A percentile compares a stretch with the other conserved stretches of the same genome.
These are phyloP conservation scores for Euryodendron excelsum DNA, from an alignment of 148 eudicot genomes.

Conservation along the genomic window DNA sequence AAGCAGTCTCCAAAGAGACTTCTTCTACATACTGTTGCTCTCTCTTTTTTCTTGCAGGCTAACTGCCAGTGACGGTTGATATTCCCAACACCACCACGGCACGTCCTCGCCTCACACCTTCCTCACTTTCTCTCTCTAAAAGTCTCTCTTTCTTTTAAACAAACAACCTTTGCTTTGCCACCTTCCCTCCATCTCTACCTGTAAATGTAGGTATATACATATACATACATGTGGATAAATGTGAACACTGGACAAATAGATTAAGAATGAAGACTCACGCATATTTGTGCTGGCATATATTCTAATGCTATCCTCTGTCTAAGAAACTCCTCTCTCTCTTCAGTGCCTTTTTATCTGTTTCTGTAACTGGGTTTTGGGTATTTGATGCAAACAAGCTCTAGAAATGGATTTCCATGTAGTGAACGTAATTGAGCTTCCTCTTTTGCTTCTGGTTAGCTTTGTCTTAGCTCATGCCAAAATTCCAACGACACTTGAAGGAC, in stretches of 20 bases:
- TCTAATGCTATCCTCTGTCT: no score
- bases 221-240: no score
- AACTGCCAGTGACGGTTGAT: no score
- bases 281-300: no score
- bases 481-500: conserved; percentile 83
- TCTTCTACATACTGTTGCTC: no score
- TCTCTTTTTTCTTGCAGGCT: not conserved
- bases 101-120: not conserved
- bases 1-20: no score
- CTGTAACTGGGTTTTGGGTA: not conserved
- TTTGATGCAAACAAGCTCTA: not conserved
- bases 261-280: no score
- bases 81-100: not conserved
- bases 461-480: conserved; percentile 18
- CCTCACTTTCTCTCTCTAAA: not conserved
- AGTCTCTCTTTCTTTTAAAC: no score
- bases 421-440: not conserved
- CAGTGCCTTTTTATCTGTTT: not conserved
- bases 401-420: not conserved
- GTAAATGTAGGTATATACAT: no score
- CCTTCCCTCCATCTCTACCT: not conserved
- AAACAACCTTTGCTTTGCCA: no score
- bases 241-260: no score
- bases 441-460: conserved; percentile 4
- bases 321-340: not conserved